Evolutionary conservation across 495 filamentous ascomycete species (phyloP), one percentile per base, ranked within the genome.

Genomic region (Aspergillus steynii): DNA sequence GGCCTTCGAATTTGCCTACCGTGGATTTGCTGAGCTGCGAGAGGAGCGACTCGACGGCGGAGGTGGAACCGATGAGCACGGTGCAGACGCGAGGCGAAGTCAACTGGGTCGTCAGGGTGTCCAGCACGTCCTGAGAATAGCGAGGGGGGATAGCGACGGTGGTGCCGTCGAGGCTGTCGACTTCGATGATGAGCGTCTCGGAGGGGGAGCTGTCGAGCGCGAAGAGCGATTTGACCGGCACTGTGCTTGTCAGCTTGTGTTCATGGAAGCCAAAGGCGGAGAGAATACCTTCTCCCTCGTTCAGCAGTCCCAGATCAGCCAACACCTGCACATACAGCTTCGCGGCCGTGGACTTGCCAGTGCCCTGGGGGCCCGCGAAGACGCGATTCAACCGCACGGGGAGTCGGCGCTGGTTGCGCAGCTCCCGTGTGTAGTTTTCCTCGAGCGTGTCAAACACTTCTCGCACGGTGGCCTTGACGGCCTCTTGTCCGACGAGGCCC

Each of bases 281-380:
- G 27, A 27, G 57, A 53, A 29, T 50, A 61, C 58, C 58, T 53
- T 65, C 58, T 27, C 61, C 58, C 42, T 51, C 60, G 2, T n/a
- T 55, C 27, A 65, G 48, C 15, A 65, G 37, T 8, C 61, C 66
- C 48, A 69, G 31, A n/a, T 69, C 66, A 0, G 73, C 81, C 27
- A 86, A 60, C 4, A 86, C 83, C 58, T 77, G 68, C 2, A 80
- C 84, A 62, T 85, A 90, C 3, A 89, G 69, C 68, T 85, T 84
- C 0, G 85, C 87, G 0, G 88, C 85, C 0, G 86, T 82, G 0
- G 85, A 88, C 61, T 90, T 90, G 2, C 87, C 87, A 0, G 86
- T 89, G 2, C 67, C 67, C 4, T 57, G 57, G 1, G 61, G 61
- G 0, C 67, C 67, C 12, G 53, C 54, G 31, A 69, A 65, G 27